A percentile compares a stretch with the other conserved stretches of the same genome.
Conservation (phyloP, 1,139 yeast species). For the Eremothecium coryli region DNA sequence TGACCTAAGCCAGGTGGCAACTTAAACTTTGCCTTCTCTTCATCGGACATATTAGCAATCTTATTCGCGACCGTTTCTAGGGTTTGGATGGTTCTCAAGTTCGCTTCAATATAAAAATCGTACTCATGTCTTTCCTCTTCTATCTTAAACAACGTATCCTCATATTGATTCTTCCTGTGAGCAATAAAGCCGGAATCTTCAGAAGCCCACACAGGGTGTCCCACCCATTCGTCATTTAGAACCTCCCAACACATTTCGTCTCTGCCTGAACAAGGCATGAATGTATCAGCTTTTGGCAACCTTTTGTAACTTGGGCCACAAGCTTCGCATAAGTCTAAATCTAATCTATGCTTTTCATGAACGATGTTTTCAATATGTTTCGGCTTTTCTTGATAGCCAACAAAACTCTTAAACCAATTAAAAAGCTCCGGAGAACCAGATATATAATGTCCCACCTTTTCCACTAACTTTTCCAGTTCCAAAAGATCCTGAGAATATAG, state of each 20-base stretch:
- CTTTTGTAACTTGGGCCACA: constrained; percentile 91
- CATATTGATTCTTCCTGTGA: constrained; percentile 94
- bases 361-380: constrained; percentile 78
- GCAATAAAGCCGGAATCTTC: constrained; percentile 98
- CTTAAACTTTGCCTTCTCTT: constrained; percentile 77
- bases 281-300: constrained; percentile 88
- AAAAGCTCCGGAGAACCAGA: constrained; percentile 74
- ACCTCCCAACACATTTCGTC: constrained; percentile 99
- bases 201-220: constrained; percentile 99
- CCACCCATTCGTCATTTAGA: constrained; percentile 97
- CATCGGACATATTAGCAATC: constrained; percentile 85
- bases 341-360: constrained; percentile 83
- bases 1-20: constrained; percentile 92
- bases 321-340: constrained; percentile 71
- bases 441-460: constrained; percentile 74
- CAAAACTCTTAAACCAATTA: constrained; percentile 87
- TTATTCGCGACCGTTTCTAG: constrained; percentile 92
- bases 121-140: constrained; percentile 98
- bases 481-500: constrained; percentile 84
- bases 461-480: constrained; percentile 72
- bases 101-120: constrained; percentile 91
- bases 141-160: constrained; percentile 85
- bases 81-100: constrained; percentile 88
- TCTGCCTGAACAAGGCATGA: constrained; percentile 96
- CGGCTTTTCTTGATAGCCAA: constrained; percentile 73